Base-by-base conservation (phyloP, 257 asterid species). In the Galeopsis tetrahit region DNA sequence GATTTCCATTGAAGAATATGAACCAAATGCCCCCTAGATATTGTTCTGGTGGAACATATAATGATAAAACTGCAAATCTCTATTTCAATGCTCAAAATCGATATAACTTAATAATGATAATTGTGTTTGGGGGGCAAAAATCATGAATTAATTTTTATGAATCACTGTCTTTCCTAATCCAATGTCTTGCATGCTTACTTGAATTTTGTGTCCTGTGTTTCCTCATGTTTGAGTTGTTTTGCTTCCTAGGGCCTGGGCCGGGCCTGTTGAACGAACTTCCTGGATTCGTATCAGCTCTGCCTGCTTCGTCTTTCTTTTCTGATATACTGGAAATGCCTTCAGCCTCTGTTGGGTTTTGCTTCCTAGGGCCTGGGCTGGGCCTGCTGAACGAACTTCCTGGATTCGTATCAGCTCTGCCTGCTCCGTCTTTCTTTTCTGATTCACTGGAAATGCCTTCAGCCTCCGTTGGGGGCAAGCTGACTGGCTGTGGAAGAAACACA, bases 401-500 rank as follows among this genome's bases (percentile, higher is more conserved):
- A 65, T 70, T 83, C 51, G 80, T 52, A 69, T 61, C 75, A 2
- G 86, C 65, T 64, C 77, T 80, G n/a, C 48, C 73, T 7, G 73
- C 77, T 33, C 56, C 33, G 64, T 69, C 81, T 58, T 59, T 70
- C 51, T 70, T 60, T 76, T 62, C 79, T 31, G 77, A 59, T 68
- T 80, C 84, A 7, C 21, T 64, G 59, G 79, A 52, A 75, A 62
- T 66, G 51, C 59, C 56, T 11, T 78, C 82, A 5, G 78, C 39
- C 14, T 78, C 82, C 11, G 84, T 66, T 8, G 88, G 28, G 70
- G 89, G 88, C 51, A 73, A 9, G 69, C 76, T 42, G 3, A 73
- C 84, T 44, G 93, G 52, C 76, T 60, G 91, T 10, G 93, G 96
- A 82, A 91, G 95, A 85, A 80, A 91, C 86, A 89, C 76, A 40